These are phyloP conservation scores for Ascosphaera apis DNA, from an alignment of 2,329 filamentous ascomycete genomes.

Conservation along the genomic window DNA sequence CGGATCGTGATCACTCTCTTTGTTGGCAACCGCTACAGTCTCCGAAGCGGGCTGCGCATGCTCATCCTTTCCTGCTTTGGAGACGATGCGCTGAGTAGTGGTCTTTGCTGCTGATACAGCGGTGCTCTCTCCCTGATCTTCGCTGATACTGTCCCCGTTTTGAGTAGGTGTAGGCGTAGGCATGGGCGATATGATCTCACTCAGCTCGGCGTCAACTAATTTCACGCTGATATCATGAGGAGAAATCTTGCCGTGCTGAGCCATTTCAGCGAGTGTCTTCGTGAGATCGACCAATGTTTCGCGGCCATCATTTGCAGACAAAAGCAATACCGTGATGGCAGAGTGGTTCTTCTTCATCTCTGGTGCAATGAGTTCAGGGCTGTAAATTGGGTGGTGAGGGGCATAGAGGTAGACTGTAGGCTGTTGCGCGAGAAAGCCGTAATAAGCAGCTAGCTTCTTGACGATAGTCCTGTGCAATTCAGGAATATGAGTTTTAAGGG, in stretches of 20 bases:
- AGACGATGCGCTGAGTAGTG: too few species aligned
- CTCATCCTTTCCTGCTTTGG: too few species aligned
- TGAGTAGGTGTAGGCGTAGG: conserved; percentile 4
- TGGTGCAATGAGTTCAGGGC: conserved; percentile 5
- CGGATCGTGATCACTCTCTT: not conserved
- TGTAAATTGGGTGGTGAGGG: conserved; percentile 37
- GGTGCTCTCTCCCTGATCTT: not conserved
- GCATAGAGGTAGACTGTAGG: conserved; percentile 50
- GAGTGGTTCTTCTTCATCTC: conserved; percentile 9
- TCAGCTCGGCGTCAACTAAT: conserved; percentile 73
- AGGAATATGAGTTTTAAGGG: conserved; percentile 75
- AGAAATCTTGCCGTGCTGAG: conserved; percentile 63
- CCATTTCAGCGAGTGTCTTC: conserved; percentile 85
- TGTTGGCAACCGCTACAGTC: not conserved
- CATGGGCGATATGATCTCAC: conserved; percentile 22
- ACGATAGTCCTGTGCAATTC: conserved; percentile 59
- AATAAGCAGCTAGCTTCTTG: conserved; percentile 67
- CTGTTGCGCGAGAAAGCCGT: conserved; percentile 41
- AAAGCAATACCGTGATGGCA: conserved; percentile 43
- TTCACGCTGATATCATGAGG: conserved; percentile 64
- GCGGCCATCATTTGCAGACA: conserved; percentile 71
- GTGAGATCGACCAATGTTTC: conserved; percentile 91
- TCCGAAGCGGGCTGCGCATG: too few species aligned
- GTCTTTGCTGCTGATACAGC: too few species aligned
- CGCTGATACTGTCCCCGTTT: not conserved